Evolutionary conservation across 2,329 filamentous ascomycete species (phyloP).

Genomic region (Alternaria infectoria): DNA sequence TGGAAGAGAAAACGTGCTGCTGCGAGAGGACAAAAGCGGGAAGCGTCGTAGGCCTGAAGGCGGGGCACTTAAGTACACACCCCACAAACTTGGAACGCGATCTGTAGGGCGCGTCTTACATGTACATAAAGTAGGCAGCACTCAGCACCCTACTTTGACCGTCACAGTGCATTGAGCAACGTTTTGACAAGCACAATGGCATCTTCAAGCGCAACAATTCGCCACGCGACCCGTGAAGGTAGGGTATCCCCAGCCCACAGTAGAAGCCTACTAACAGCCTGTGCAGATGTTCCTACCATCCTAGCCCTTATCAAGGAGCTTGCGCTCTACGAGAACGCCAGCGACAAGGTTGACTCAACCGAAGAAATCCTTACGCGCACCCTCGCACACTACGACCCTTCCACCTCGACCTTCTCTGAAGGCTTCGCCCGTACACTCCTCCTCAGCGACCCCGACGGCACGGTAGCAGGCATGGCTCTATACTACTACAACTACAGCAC

Average conservation of each 20-base stretch:
- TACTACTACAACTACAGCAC: conserved; percentile 98
- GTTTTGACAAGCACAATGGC: conserved; percentile 27
- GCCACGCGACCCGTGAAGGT: conserved; percentile 68
- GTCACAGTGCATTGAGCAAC: neutral
- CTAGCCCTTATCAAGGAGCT: conserved; percentile 82
- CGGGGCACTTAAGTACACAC: conserved; percentile 1
- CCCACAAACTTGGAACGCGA: conserved; percentile 15
- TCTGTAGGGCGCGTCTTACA: conserved; percentile 16
- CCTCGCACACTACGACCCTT: conserved; percentile 73
- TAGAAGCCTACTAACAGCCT: neutral
- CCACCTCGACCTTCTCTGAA: conserved; percentile 52
- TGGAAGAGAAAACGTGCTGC: conserved; percentile 28
- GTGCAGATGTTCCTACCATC: conserved; percentile 79
- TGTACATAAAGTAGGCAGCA: neutral
- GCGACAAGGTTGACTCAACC: conserved; percentile 77
- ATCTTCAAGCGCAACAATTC: conserved; percentile 51
- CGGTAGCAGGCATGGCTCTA: conserved; percentile 77
- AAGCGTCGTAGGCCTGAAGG: neutral
- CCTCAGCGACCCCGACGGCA: conserved; percentile 54
- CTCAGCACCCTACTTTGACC: neutral
- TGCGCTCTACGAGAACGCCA: conserved; percentile 84
- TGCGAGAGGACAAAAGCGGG: neutral
- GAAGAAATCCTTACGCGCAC: conserved; percentile 73
- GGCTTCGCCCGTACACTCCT: conserved; percentile 79
- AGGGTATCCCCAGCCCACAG: conserved; percentile 3